Percentiles rank a stretch among this genome's conserved stretches.
These are phyloP conservation scores for Lumnitzera racemosa DNA, from an alignment of 345 rosid species.

Conservation along the genomic window DNA sequence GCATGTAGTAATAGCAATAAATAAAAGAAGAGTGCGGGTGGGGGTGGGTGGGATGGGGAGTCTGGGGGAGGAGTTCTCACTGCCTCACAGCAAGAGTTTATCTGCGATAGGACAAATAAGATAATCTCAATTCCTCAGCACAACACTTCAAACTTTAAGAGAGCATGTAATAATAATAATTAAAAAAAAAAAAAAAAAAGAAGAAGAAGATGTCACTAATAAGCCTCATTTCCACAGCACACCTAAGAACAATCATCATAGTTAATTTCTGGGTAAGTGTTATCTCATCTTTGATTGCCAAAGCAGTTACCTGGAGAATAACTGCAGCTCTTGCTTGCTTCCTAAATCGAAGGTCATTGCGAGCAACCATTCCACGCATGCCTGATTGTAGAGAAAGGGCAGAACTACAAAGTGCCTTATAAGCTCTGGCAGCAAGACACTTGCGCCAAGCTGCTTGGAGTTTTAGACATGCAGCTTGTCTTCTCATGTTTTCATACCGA, in stretches of 20 bases:
- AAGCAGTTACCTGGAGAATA: conserved; percentile 58
- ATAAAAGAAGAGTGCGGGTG: no score
- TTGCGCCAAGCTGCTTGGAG: conserved; percentile 65
- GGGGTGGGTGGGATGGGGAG: no score
- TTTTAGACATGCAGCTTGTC: conserved; percentile 65
- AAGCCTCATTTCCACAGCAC: no score
- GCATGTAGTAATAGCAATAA: not conserved
- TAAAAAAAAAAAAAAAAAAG: no score
- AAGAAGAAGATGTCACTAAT: no score
- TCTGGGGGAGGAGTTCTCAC: no score
- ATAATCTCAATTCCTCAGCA: no score
- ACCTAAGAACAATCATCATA: no score
- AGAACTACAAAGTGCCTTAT: conserved; percentile 40
- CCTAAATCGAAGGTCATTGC: conserved; percentile 48
- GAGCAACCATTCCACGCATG: conserved; percentile 71
- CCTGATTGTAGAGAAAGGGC: conserved; percentile 66
- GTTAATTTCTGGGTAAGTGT: not conserved
- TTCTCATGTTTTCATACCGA: conserved; percentile 50
- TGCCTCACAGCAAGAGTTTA: no score
- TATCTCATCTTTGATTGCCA: conserved; percentile 8
- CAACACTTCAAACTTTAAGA: no score
- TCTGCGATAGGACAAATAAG: no score
- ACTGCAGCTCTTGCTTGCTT: conserved; percentile 58
- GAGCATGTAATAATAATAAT: no score
- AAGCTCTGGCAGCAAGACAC: conserved; percentile 52